phyloP scores from a whole-genome alignment of 441 rosid genomes.

The Adansonia rubrostipa region DNA sequence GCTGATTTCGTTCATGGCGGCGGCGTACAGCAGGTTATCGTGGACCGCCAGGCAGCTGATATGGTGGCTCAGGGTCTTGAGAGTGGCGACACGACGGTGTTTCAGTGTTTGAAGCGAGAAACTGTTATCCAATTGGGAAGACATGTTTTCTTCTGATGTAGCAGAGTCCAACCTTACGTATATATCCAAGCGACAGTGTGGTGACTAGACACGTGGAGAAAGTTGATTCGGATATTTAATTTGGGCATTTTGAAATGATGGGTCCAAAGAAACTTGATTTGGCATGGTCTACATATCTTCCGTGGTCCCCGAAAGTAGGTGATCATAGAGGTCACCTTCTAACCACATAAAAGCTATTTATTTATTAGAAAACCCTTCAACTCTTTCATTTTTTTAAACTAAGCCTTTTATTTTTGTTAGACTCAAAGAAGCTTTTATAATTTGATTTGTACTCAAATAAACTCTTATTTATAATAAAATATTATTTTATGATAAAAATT shows the following conservation, averaged over 20 bases:
- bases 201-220: not conserved
- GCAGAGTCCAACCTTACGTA: not conserved
- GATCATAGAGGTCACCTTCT: not conserved
- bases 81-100: constrained; percentile 33
- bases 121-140: not conserved
- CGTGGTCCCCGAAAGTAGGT: constrained; percentile 15
- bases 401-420: too few relatives aligned
- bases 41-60: constrained; percentile 48
- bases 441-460: too few relatives aligned
- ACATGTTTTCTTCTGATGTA: not conserved
- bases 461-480: too few relatives aligned
- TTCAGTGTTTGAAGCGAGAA: constrained; percentile 9
- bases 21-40: constrained; percentile 44
- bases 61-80: constrained; percentile 26
- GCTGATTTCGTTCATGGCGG: constrained; percentile 37
- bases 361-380: not conserved
- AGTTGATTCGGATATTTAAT: not conserved
- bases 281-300: not conserved
- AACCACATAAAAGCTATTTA: not conserved
- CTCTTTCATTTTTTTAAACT: too few relatives aligned
- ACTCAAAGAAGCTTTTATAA: too few relatives aligned
- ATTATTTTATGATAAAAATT: too few relatives aligned
- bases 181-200: not conserved
- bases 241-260: not conserved
- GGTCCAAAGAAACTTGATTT: not conserved